Evolutionary conservation across 1,284 basidiomycete species (phyloP).

Genomic region (Ceratobasidium sp.): DNA sequence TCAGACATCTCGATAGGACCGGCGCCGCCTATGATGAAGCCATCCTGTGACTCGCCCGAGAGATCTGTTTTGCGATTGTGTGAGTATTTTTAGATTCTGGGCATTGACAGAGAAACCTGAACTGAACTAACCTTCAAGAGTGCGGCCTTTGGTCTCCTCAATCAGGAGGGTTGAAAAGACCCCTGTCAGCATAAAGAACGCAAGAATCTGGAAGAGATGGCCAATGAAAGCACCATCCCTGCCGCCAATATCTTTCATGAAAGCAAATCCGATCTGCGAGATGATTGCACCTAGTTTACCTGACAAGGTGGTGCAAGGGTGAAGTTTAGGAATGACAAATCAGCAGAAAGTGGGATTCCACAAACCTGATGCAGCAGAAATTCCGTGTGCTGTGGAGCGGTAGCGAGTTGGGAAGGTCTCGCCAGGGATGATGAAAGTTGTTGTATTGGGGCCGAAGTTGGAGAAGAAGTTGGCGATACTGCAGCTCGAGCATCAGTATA

Average conservation of each 20-base stretch:
- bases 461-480: slow-evolving; percentile 61
- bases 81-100: not conserved
- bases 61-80: slow-evolving; percentile 32
- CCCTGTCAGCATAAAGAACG: slow-evolving; percentile 83
- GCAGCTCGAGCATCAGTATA: slow-evolving; percentile 71
- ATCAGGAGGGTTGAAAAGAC: slow-evolving; percentile 79
- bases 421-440: slow-evolving; percentile 80
- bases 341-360: not conserved
- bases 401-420: slow-evolving; percentile 90
- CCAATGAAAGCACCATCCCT: slow-evolving; percentile 55
- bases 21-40: slow-evolving; percentile 44
- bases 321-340: not conserved
- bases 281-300: slow-evolving; percentile 88
- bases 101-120: not conserved
- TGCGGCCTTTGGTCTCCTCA: slow-evolving; percentile 76
- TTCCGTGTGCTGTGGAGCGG: slow-evolving; percentile 84
- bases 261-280: slow-evolving; percentile 81
- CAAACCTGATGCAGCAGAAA: slow-evolving; percentile 72
- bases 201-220: slow-evolving; percentile 76
- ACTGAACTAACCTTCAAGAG: slow-evolving; percentile 65
- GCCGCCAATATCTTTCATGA: slow-evolving; percentile 74
- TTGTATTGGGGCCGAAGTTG: slow-evolving; percentile 77
- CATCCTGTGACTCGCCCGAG: slow-evolving; percentile 48
- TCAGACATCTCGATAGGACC: slow-evolving; percentile 19
- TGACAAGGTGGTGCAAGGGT: not conserved